Evolutionary conservation across 176 grass and related monocot genomes (phyloP).

Genomic region (Olyra latifolia): DNA sequence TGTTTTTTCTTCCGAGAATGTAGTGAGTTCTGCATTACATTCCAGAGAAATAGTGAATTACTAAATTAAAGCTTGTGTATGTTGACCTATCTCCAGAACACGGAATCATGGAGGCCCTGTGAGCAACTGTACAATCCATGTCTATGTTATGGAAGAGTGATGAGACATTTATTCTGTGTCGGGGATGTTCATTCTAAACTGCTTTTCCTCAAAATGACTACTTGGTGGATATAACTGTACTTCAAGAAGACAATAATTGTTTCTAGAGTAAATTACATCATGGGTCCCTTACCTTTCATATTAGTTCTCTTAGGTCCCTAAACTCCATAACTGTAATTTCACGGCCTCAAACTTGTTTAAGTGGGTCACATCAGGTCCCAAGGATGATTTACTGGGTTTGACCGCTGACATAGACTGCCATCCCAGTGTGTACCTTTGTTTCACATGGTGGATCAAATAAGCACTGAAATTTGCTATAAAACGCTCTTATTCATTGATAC

Average conservation of each 20-base stretch:
- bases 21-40: not conserved
- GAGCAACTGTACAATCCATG: not conserved
- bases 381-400: no score
- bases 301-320: no score
- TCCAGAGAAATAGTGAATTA: not conserved
- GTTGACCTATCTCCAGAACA: not conserved
- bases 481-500: no score
- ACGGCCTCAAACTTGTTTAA: no score
- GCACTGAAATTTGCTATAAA: no score
- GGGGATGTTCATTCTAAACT: not conserved
- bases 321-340: no score
- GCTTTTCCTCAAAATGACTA: not conserved
- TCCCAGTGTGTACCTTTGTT: no score
- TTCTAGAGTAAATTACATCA: no score
- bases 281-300: no score
- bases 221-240: not conserved
- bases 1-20: not conserved
- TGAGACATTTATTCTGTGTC: not conserved
- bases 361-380: no score
- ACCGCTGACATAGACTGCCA: no score
- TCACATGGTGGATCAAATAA: no score
- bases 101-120: not conserved
- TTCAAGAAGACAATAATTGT: constrained; percentile 5
- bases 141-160: not conserved
- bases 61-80: constrained; percentile 3